These are phyloP conservation scores for Lipomyces yamanashiensis DNA, from an alignment of 805 yeast genomes.

Conservation along the genomic window DNA sequence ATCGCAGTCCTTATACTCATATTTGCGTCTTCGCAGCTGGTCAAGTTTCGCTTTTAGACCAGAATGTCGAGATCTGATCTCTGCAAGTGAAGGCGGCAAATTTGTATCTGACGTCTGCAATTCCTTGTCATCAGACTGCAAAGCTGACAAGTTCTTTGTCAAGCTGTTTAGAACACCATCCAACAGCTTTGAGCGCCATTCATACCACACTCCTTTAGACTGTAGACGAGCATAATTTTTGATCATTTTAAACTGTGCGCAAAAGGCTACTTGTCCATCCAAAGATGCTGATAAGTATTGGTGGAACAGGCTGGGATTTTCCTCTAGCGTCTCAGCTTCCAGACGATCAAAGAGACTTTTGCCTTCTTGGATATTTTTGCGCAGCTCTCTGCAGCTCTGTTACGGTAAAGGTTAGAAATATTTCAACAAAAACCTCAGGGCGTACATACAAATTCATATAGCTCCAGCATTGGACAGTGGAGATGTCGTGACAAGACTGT, in stretches of 20 bases:
- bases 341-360: conserved; percentile 53
- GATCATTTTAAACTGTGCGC: conserved; percentile 55
- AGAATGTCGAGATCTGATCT: conserved; percentile 27
- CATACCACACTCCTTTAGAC: conserved; percentile 63
- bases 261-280: conserved; percentile 50
- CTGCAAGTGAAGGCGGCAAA: conserved; percentile 17
- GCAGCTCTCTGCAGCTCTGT: conserved; percentile 56
- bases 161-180: conserved; percentile 50
- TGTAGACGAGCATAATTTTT: conserved; percentile 58
- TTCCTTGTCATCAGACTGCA: conserved; percentile 36
- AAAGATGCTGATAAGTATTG: conserved; percentile 53
- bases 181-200: conserved; percentile 62
- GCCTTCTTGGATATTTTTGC: conserved; percentile 57
- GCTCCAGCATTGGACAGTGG: conserved; percentile 52
- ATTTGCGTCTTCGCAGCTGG: conserved; percentile 24
- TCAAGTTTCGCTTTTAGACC: conserved; percentile 35
- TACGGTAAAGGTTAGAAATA: background rate
- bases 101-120: conserved; percentile 23
- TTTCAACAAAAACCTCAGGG: background rate
- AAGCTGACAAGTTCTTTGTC: conserved; percentile 33
- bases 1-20: conserved; percentile 31
- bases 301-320: conserved; percentile 56
- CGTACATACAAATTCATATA: conserved; percentile 51
- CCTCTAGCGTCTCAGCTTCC: conserved; percentile 52
- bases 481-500: conserved; percentile 48